These are phyloP conservation scores for Epithemia pelagica DNA, from an alignment of 108 stramenopile species.

Conservation along the genomic window DNA sequence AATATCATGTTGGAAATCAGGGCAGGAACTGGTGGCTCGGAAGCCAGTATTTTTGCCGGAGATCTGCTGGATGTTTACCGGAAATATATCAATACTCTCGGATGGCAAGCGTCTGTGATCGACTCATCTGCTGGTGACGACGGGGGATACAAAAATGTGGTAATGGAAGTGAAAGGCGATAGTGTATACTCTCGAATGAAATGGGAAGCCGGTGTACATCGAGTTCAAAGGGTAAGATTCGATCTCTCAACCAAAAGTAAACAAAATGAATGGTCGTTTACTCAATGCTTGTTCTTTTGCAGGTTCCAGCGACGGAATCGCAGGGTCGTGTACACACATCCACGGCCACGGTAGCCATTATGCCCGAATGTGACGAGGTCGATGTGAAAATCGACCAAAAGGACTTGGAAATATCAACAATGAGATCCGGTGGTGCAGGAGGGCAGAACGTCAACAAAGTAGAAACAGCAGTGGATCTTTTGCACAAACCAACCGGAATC, in stretches of 20 bases:
- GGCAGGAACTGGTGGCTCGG: constrained; percentile 95
- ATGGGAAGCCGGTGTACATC: constrained; percentile 96
- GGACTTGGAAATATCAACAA: constrained; percentile 84
- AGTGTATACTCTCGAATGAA: constrained; percentile 85
- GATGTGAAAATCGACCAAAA: constrained; percentile 82
- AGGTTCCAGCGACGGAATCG: constrained; percentile 84
- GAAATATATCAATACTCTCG: constrained; percentile 65
- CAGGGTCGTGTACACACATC: constrained; percentile 92
- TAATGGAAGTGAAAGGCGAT: constrained; percentile 80
- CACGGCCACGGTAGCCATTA: constrained; percentile 91
- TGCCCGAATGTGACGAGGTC: constrained; percentile 81
- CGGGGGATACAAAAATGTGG: constrained; percentile 87
- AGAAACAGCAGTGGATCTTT: constrained; percentile 92
- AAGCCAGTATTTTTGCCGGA: constrained; percentile 91
- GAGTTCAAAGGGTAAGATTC: constrained; percentile 89
- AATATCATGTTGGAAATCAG: constrained; percentile 95
- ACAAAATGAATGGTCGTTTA: background rate
- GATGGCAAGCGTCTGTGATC: constrained; percentile 80
- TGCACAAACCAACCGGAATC: constrained; percentile 94
- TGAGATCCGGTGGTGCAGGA: constrained; percentile 92
- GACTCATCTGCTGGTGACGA: constrained; percentile 76
- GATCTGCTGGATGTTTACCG: constrained; percentile 90
- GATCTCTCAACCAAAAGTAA: too few species aligned
- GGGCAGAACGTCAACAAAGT: constrained; percentile 99
- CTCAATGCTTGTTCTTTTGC: background rate